Conservation (phyloP, 176 grass and related monocot genomes). For the Puccinellia tenuiflora region DNA sequence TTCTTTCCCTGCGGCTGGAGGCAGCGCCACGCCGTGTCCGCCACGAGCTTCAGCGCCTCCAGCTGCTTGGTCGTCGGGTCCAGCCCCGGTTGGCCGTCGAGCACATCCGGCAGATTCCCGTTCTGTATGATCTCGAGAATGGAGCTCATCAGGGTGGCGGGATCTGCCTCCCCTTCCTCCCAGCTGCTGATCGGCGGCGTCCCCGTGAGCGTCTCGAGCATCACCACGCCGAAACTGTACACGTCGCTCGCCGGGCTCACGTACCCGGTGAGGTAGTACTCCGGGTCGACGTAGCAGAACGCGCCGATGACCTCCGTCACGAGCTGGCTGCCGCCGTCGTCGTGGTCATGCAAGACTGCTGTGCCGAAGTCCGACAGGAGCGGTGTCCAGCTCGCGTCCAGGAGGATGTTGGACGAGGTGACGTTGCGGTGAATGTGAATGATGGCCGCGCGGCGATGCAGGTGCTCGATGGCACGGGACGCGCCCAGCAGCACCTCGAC, state of each 20-base stretch:
- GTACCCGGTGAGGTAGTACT: neutral
- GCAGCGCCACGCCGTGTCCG: no score
- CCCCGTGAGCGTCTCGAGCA: constrained; percentile 64
- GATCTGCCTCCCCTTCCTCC: neutral
- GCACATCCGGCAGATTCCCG: neutral
- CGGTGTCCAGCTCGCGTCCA: neutral
- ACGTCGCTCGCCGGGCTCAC: constrained; percentile 38
- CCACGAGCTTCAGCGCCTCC: no score
- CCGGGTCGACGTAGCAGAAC: neutral
- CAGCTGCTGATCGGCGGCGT: neutral
- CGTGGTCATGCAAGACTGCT: neutral
- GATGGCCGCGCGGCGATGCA: neutral
- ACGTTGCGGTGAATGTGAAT: constrained; percentile 5
- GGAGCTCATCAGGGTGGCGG: neutral
- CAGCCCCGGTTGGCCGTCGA: no score
- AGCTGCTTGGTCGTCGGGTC: no score
- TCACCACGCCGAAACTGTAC: constrained; percentile 70
- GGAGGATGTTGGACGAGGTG: neutral
- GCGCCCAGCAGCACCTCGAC: neutral
- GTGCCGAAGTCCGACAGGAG: neutral
- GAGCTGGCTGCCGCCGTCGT: neutral
- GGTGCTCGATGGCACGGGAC: neutral
- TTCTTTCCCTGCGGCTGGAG: no score
- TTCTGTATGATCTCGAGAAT: neutral
- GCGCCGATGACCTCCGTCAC: neutral